A percentile compares a stretch with the other conserved stretches of the same genome.
Conservation (phyloP, 2,329 filamentous ascomycete species). For the Fusarium tanahbumbuense region DNA sequence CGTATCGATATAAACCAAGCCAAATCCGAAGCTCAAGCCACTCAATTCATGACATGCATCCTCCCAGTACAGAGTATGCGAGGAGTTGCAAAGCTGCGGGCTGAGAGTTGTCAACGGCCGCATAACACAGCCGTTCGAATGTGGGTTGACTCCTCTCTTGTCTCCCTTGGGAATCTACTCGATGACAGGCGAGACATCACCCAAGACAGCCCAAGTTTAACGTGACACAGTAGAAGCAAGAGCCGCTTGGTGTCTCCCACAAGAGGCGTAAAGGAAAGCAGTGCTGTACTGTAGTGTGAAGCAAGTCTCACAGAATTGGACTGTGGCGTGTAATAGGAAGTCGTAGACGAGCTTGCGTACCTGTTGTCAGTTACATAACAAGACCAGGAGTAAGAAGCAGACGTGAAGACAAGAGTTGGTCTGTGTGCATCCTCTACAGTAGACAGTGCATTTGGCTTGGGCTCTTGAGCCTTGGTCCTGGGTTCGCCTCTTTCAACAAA, state of each 20-base stretch:
- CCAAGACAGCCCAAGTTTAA: constrained; percentile 2
- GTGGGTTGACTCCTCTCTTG: background rate
- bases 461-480: constrained; percentile 13
- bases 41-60: background rate
- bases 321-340: constrained; percentile 21
- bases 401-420: background rate
- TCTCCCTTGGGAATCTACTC: background rate
- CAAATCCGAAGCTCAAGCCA: background rate
- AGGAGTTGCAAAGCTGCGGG: constrained; percentile 1
- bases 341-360: constrained; percentile 9
- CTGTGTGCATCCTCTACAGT: background rate
- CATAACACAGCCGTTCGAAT: background rate
- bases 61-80: background rate
- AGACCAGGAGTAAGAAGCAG: background rate
- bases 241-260: background rate
- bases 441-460: background rate
- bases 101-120: constrained; percentile 17
- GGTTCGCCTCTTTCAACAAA: background rate
- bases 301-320: constrained; percentile 20
- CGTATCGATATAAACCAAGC: background rate
- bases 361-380: background rate
- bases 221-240: background rate
- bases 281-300: background rate
- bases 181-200: constrained; percentile 19
- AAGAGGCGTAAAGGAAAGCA: constrained; percentile 11